These are phyloP conservation scores for Durotheca rogersii DNA, from an alignment of 495 filamentous ascomycete species.

Conservation along the genomic window DNA sequence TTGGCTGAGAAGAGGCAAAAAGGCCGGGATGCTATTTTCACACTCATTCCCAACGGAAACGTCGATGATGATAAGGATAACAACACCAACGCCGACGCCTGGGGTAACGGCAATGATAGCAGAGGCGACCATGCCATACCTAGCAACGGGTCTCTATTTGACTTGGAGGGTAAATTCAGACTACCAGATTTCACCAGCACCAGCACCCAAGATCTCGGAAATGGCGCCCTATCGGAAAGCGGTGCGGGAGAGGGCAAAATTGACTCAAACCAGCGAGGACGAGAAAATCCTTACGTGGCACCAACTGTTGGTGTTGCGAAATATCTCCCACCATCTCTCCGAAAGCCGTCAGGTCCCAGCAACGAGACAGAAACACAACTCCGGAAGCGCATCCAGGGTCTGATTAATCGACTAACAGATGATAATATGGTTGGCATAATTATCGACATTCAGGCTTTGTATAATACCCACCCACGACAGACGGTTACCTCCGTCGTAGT, in stretches of 20 bases:
- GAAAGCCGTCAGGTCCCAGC: slow-evolving; percentile 61
- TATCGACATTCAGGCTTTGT: slow-evolving; percentile 76
- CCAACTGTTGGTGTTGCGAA: slow-evolving; percentile 50
- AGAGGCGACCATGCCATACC: slow-evolving; percentile 34
- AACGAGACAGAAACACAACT: slow-evolving; percentile 68
- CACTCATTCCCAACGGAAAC: slow-evolving; percentile 32
- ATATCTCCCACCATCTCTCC: slow-evolving; percentile 88
- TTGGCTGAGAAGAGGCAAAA: slow-evolving; percentile 50
- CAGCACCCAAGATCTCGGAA: slow-evolving; percentile 32
- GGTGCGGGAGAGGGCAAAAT: slow-evolving; percentile 30
- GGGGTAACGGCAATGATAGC: slow-evolving; percentile 29
- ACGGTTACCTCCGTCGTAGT: slow-evolving; percentile 79
- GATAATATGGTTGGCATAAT: slow-evolving; percentile 81
- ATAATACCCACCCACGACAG: slow-evolving; percentile 75
- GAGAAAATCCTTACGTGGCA: slow-evolving; percentile 56
- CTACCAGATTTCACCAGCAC: slow-evolving; percentile 21
- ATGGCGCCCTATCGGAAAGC: slow-evolving; percentile 36
- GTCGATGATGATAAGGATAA: slow-evolving; percentile 36
- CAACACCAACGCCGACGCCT: slow-evolving; percentile 36
- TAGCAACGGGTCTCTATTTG: slow-evolving; percentile 27
- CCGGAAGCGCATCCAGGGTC: slow-evolving; percentile 77
- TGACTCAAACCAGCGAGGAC: slow-evolving; percentile 29
- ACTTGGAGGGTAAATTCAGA: slow-evolving; percentile 17
- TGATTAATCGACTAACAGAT: slow-evolving; percentile 90
- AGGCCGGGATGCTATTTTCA: slow-evolving; percentile 25